These are phyloP conservation scores for Tulasnella sp. DNA, from an alignment of 768 basidiomycete genomes.

Conservation along the genomic window DNA sequence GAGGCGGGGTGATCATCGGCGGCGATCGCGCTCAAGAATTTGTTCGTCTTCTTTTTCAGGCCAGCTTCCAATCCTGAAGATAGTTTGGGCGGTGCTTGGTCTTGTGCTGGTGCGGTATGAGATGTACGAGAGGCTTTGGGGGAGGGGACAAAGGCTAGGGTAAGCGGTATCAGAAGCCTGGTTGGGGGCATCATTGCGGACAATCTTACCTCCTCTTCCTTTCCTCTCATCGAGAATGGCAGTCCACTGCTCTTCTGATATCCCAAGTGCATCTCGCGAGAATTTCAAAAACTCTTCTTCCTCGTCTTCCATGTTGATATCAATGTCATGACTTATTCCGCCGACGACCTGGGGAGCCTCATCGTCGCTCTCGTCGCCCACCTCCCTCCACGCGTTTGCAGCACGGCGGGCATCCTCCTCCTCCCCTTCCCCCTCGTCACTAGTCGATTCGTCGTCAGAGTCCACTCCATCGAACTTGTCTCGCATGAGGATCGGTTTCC, in stretches of 20 bases:
- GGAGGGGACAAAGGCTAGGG: conserved; percentile 22
- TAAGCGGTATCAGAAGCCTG: background rate
- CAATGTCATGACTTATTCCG: conserved; percentile 43
- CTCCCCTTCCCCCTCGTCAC: conserved; percentile 38
- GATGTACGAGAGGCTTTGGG: background rate
- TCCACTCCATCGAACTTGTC: conserved; percentile 87
- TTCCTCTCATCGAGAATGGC: conserved; percentile 75
- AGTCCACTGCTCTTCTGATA: conserved; percentile 80
- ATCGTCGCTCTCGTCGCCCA: conserved; percentile 44
- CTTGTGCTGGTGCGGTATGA: background rate
- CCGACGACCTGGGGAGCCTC: conserved; percentile 81
- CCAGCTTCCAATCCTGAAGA: background rate
- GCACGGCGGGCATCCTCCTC: conserved; percentile 21
- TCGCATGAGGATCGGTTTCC: conserved; percentile 72
- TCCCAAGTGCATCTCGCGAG: conserved; percentile 83
- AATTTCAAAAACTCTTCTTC: conserved; percentile 94
- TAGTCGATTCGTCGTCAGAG: conserved; percentile 78
- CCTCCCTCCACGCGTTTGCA: conserved; percentile 29
- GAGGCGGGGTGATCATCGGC: background rate
- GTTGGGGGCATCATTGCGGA: conserved; percentile 18
- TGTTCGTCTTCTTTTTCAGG: conserved; percentile 6
- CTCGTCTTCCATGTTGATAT: conserved; percentile 88
- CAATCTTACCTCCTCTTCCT: conserved; percentile 64
- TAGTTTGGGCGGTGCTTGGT: background rate
- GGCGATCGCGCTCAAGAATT: conserved; percentile 18